Percentiles rank a stretch among this genome's conserved stretches.
phyloP scores from a whole-genome alignment of 2,329 filamentous ascomycete genomes.

The Neofusicoccum kwambonambiense region DNA sequence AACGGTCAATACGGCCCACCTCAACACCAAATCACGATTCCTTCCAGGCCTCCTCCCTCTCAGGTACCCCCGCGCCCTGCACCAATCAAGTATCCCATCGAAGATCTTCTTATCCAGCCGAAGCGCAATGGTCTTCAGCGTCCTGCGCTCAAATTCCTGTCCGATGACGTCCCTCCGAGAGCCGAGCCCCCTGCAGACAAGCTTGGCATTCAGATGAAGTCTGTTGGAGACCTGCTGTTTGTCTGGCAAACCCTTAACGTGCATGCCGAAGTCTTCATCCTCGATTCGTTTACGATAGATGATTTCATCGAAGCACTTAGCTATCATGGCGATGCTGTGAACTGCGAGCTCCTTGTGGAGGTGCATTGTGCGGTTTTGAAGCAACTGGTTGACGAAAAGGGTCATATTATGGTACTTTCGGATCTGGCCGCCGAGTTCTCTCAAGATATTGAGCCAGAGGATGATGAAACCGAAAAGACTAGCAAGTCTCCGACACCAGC shows the following conservation, averaged over 20 bases:
- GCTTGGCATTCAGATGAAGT: conserved; percentile 71
- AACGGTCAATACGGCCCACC: conserved; percentile 14
- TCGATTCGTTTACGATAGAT: conserved; percentile 97
- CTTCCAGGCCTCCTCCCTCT: conserved; percentile 22
- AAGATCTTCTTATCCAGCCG: conserved; percentile 80
- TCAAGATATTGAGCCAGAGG: conserved; percentile 48
- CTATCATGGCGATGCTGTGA: conserved; percentile 68
- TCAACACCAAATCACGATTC: conserved; percentile 1
- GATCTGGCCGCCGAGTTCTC: conserved; percentile 53
- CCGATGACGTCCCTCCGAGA: conserved; percentile 54
- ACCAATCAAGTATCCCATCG: conserved; percentile 88
- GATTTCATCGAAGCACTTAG: conserved; percentile 89
- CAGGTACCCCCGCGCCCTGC: conserved; percentile 50
- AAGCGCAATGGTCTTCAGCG: conserved; percentile 63
- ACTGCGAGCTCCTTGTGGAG: conserved; percentile 84
- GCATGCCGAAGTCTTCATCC: conserved; percentile 90
- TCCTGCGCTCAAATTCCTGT: conserved; percentile 76
- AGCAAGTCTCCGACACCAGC: conserved; percentile 50
- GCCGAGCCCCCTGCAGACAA: conserved; percentile 38
- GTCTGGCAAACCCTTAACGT: conserved; percentile 97
- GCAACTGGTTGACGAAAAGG: conserved; percentile 75
- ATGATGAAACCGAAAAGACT: conserved; percentile 42
- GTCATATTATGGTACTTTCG: conserved; percentile 79
- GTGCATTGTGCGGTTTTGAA: conserved; percentile 90
- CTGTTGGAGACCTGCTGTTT: conserved; percentile 81